Conservation (phyloP, 805 yeast genomes). For the Candida manassasensis region DNA sequence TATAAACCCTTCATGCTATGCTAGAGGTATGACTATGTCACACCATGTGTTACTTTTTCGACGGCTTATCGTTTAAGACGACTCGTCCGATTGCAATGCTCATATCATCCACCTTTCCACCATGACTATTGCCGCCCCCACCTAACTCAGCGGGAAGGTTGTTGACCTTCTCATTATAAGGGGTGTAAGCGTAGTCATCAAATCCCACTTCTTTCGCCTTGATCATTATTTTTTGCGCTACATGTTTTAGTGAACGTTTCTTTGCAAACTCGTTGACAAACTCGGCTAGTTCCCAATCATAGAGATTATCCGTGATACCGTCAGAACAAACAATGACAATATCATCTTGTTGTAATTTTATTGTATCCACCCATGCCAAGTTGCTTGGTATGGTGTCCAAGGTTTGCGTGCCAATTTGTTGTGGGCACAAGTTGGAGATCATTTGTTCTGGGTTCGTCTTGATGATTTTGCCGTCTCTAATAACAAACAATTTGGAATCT, state of each 20-base stretch:
- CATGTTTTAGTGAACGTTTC: conserved; percentile 31
- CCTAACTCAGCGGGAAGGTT: conserved; percentile 29
- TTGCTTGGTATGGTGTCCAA: conserved; percentile 39
- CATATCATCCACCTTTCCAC: conserved; percentile 55
- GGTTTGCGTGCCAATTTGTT: conserved; percentile 52
- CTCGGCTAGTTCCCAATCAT: conserved; percentile 42
- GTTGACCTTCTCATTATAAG: conserved; percentile 49
- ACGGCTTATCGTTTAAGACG: neutral
- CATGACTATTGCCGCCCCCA: conserved; percentile 34
- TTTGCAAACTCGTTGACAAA: conserved; percentile 28
- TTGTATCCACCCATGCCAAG: conserved; percentile 42
- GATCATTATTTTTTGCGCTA: conserved; percentile 37
- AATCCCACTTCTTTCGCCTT: conserved; percentile 46
- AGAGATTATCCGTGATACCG: conserved; percentile 51
- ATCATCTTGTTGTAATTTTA: conserved; percentile 38
- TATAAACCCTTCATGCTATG: neutral
- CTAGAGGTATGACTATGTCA: neutral
- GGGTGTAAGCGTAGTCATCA: conserved; percentile 50
- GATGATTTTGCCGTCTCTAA: conserved; percentile 42
- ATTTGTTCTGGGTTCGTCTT: conserved; percentile 44
- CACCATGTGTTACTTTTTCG: neutral
- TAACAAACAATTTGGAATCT: conserved; percentile 45
- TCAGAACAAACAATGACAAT: conserved; percentile 46
- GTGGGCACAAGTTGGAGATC: conserved; percentile 44
- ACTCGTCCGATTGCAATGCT: conserved; percentile 48